Evolutionary conservation across 805 yeast genomes (phyloP), one percentile per base, ranked within the genome.

Genomic region (Sugiyamaella smithiae): DNA sequence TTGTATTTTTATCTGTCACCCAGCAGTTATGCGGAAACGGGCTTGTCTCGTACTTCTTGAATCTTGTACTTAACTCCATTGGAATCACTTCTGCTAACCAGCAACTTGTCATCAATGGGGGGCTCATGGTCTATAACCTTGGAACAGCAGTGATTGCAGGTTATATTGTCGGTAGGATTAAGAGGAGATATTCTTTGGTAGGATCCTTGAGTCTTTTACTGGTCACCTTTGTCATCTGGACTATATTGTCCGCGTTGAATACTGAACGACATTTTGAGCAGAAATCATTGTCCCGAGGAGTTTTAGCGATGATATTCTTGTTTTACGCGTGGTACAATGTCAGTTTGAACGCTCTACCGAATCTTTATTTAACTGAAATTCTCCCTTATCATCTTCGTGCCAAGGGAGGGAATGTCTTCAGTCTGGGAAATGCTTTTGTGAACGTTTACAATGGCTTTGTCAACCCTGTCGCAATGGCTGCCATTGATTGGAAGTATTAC

Each of bases 61-160:
- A 69, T 52, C 69, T 70, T 56, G 82, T 80, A 12, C 68, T 79
- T 52, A 60, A 66, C 51, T 72, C 78, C 23, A 76, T 78, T 59
- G 83, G 84, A 50, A 74, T 78, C 56, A 75, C 76, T 12, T 26
- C 38, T 19, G 16, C 51, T 17, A 17, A 36, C 20, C 29, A 41
- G 2, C 52, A 48, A 33, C 41, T 52, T 7, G 38, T 29, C 17
- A 52, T 52, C 26, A 52, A 52, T 26, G 33, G 24, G 14, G 47
- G 50, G 36, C 16, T 43, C 19, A 31, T 45, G 14, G 43, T 44
- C 19, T 43, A 25, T 14, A 45, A 48, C 7, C 37, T 40, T 2
- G 45, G 40, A 20, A 26, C 25, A 14, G 40, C 38, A 12, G 45
- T 51, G 19, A 16, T 42, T 26, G 22, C 19, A 31, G 49, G 48